Evolutionary conservation across 208 protist species (phyloP), one percentile per base, ranked within the genome.

Genomic region (Acanthamoeba triangularis): DNA sequence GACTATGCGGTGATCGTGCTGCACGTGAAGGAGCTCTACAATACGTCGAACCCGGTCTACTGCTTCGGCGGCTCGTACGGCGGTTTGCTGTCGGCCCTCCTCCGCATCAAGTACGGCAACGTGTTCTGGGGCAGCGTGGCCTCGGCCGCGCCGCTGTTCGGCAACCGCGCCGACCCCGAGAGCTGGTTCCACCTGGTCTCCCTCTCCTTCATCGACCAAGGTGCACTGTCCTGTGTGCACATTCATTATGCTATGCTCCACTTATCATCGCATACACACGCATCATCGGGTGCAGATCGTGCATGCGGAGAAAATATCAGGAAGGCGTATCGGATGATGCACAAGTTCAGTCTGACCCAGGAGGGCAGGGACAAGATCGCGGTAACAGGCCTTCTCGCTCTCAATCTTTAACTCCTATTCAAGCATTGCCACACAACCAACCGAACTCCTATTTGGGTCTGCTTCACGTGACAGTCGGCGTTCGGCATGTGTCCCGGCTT

Each of bases 41-140:
- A 96, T 54, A 52, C 72, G 18, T 30, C 97, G 52, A 94, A 74
- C 20, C 97, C 97, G 33, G 97, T 98, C 54, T 82, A 98, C 41
- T 94, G 93, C 25, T 98, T 99, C 85, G 98, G 98, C 59, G 98
- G 98, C 25, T 95, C 54, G 5, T 99, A 99, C 95, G 98, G 98
- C 37, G 23, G 54, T 65, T 14, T 87, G 18, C 44, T 87, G 10
- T 61, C 11, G 23, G 44, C 78, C n/a, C 47, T 49, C n/a, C 25
- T 87, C 20, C 13, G 69, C 23, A 78, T 78, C 69, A 78, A 78
- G 69, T 78, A 78, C 69, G 69, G 69, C 69, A 78, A 78, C 69
- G 69, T 78, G 20, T 78, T 78, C 69, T 78, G 69, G 69, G 69
- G 69, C 35, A 78, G 69, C 28, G 69, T 78, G 69, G 69, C 69